phyloP scores from a whole-genome alignment of 257 asterid genomes.

The Solanum bukasovii region DNA sequence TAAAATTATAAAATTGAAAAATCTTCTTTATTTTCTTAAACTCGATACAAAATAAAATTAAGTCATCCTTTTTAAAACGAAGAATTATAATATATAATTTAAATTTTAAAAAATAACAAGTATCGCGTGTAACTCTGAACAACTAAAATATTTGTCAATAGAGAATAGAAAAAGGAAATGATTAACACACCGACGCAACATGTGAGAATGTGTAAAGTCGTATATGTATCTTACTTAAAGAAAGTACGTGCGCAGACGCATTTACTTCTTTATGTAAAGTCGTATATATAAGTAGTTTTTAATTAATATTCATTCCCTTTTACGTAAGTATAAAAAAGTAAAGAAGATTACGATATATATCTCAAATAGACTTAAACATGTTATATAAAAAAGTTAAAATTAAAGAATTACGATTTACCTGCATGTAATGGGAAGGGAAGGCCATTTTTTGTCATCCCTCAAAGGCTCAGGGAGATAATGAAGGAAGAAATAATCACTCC shows the following conservation, averaged over 20 bases:
- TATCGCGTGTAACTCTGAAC: background rate
- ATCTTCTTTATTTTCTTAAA: no score
- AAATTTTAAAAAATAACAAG: no score
- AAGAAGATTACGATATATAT: no score
- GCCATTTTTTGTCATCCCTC: constrained; percentile 69
- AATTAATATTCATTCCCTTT: no score
- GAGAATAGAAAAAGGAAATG: background rate
- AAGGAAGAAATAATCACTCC: constrained; percentile 90
- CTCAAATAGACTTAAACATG: no score
- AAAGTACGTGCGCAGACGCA: background rate
- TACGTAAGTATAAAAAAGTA: no score
- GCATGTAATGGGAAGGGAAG: constrained; percentile 36
- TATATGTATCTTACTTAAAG: background rate
- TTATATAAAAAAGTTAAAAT: no score
- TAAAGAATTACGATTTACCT: background rate
- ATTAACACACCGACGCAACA: background rate
- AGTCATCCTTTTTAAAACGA: fast-evolving
- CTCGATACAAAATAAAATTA: background rate
- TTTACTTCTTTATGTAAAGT: no score
- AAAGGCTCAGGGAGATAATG: constrained; percentile 40
- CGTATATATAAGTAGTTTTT: no score
- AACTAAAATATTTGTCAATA: no score
- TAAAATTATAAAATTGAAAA: no score
- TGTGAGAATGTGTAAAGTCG: background rate
- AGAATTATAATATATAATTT: no score